A percentile compares a stretch with the other conserved stretches of the same genome.
Conservation (phyloP, 495 filamentous ascomycete species). For the Aspergillus hancockii region DNA sequence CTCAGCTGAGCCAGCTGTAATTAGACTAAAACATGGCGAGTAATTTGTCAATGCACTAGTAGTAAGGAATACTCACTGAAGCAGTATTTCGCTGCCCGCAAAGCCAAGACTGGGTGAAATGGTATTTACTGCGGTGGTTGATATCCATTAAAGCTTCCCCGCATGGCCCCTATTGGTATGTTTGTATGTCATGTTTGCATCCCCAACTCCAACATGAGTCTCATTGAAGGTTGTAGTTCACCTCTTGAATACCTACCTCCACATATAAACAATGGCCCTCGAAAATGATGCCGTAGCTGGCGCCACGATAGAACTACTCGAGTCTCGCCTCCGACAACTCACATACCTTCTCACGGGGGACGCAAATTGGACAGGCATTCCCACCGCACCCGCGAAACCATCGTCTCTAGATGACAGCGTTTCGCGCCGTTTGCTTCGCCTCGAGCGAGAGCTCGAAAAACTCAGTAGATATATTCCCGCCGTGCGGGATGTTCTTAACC, state of each 20-base stretch:
- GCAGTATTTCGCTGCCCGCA: not conserved
- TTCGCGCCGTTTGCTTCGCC: constrained; percentile 56
- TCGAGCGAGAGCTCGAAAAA: constrained; percentile 61
- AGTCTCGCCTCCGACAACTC: constrained; percentile 70
- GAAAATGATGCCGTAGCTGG: constrained; percentile 42
- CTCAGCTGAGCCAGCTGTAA: no score
- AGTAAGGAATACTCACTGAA: no score
- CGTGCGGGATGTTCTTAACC: constrained; percentile 51
- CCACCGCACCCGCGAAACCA: constrained; percentile 42
- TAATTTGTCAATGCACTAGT: no score
- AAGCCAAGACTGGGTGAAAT: not conserved
- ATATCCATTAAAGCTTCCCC: not conserved
- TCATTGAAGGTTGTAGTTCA: constrained; percentile 23
- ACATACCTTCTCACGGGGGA: constrained; percentile 73
- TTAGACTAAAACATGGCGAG: no score
- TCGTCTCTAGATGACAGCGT: constrained; percentile 44
- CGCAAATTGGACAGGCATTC: constrained; percentile 42
- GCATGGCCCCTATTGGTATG: constrained; percentile 1
- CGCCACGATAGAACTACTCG: constrained; percentile 72
- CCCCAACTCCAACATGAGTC: constrained; percentile 24
- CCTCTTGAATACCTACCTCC: not conserved
- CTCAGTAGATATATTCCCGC: constrained; percentile 49
- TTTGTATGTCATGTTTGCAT: constrained; percentile 25
- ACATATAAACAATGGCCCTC: constrained; percentile 28
- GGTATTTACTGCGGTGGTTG: not conserved